These are phyloP conservation scores for Arthrobotrys sphaeroides DNA, from an alignment of 2,329 filamentous ascomycete genomes.

Conservation along the genomic window DNA sequence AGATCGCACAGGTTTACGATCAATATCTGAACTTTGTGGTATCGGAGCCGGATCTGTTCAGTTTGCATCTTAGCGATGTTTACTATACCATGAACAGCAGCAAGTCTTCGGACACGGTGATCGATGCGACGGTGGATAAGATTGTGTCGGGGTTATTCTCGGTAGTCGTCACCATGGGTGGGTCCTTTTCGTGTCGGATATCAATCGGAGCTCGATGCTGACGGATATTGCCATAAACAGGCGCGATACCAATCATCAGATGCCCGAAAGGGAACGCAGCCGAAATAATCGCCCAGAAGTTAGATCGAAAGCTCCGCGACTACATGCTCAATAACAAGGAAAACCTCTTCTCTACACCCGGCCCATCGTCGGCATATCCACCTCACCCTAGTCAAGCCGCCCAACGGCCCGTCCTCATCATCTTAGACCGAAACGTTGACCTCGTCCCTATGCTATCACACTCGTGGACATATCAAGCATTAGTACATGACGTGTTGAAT, in stretches of 20 bases:
- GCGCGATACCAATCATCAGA: slow-evolving; percentile 91
- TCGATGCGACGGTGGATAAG: slow-evolving; percentile 85
- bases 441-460: slow-evolving; percentile 98
- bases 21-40: slow-evolving; percentile 98
- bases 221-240: slow-evolving; percentile 63
- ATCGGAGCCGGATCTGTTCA: slow-evolving; percentile 93
- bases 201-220: neutral
- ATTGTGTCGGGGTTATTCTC: slow-evolving; percentile 98
- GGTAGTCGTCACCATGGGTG: slow-evolving; percentile 97
- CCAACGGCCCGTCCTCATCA: slow-evolving; percentile 86
- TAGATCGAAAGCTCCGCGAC: slow-evolving; percentile 94
- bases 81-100: slow-evolving; percentile 98
- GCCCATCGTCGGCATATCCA: slow-evolving; percentile 64
- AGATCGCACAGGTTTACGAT: slow-evolving; percentile 91
- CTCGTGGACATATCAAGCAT: slow-evolving; percentile 74
- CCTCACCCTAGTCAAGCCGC: slow-evolving; percentile 70
- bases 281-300: slow-evolving; percentile 90
- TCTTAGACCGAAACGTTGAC: slow-evolving; percentile 95
- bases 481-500: slow-evolving; percentile 72
- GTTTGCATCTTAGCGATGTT: slow-evolving; percentile 87
- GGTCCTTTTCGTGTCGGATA: slow-evolving; percentile 54
- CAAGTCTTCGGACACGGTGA: slow-evolving; percentile 85
- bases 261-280: slow-evolving; percentile 92
- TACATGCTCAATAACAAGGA: slow-evolving; percentile 98
- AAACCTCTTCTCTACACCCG: slow-evolving; percentile 75